phyloP scores from a whole-genome alignment of 352 stramenopile species.

The Phytophthora pisi region DNA sequence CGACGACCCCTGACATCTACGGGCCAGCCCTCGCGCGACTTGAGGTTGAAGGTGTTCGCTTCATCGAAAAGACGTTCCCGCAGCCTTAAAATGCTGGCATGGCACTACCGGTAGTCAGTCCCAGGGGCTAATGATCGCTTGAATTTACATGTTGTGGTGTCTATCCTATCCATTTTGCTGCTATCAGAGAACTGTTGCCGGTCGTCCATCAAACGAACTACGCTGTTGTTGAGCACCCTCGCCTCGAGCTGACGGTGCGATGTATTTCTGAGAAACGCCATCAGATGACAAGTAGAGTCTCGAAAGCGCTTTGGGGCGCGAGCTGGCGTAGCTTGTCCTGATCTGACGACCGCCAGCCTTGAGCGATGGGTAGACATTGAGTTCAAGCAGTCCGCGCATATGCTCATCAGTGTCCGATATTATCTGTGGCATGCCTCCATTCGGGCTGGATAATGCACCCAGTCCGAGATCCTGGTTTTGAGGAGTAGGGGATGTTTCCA shows the following conservation, averaged over 20 bases:
- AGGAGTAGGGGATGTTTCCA: slow-evolving; percentile 1
- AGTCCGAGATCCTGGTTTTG: slow-evolving; percentile 28
- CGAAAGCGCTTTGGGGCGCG: slow-evolving; percentile 61
- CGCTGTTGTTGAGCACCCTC: slow-evolving; percentile 12
- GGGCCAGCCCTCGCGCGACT: slow-evolving; percentile 79
- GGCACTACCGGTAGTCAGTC: background rate
- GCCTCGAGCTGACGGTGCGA: slow-evolving; percentile 36
- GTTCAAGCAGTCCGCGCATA: slow-evolving; percentile 53
- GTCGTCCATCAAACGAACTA: slow-evolving; percentile 31
- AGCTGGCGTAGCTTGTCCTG: slow-evolving; percentile 62
- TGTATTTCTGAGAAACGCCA: slow-evolving; percentile 76
- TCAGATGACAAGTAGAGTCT: slow-evolving; percentile 75
- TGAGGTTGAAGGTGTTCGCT: slow-evolving; percentile 87
- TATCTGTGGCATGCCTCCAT: slow-evolving; percentile 24
- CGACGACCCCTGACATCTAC: slow-evolving; percentile 92
- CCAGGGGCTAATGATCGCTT: slow-evolving; percentile 7
- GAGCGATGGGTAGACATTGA: slow-evolving; percentile 58
- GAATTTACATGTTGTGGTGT: slow-evolving; percentile 14
- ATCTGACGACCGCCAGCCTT: slow-evolving; percentile 62
- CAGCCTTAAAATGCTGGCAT: slow-evolving; percentile 26
- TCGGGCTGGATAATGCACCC: slow-evolving; percentile 19
- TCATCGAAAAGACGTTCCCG: slow-evolving; percentile 82
- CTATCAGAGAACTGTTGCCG: slow-evolving; percentile 40
- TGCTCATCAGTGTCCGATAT: slow-evolving; percentile 44
- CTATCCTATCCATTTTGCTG: background rate